Base-by-base conservation (phyloP, 1,139 yeast species). In the Geotrichum aggregatum region DNA sequence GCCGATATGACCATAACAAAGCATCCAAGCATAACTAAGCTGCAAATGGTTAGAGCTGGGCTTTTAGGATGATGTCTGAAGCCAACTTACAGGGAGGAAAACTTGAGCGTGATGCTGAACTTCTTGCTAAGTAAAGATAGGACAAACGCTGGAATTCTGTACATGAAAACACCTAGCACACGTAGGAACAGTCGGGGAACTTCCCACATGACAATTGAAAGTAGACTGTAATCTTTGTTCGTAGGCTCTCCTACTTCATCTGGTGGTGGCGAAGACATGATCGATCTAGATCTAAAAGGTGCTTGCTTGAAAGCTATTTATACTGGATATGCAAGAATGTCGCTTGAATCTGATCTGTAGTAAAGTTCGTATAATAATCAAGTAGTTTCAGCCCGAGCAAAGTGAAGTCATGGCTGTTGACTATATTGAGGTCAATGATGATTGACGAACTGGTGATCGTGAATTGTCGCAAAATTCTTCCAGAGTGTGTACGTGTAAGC, bases 1-100 rank as follows among this genome's bases (percentile, higher is more conserved):
- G 73, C 71, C 61, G 72, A 71, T 2, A 68, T 59, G n/a, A 60
- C 51, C 1, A 62, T 55, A 4, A 56, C 52, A 16, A 62, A 28
- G 3, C 52, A 52, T 1, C 52, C 48, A 7, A 58, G 22, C 8
- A 62, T 44, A 8, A 63, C 31, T 24, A 65, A 51, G 36, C 64
- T 58, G 22, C 18, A 36, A 21, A n/a, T 10, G 13, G 51, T 50
- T 33, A 54, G 47, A n/a, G 7, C 28, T 24, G 28, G 16, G 7
- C 19, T 28, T 31, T 5, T 14, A n/a, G 28, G n/a, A n/a, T n/a
- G n/a, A n/a, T n/a, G n/a, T n/a, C n/a, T n/a, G n/a, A n/a, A n/a
- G 36, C n/a, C 22, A 19, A 61, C 65, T 52, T 54, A 62, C 65
- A 63, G 16, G 13, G 63, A 61, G 1, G 65, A 61, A 34, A 63